A percentile compares a stretch with the other conserved stretches of the same genome.
phyloP scores from a whole-genome alignment of 768 basidiomycete species.

The Plicaturopsis crispa region DNA sequence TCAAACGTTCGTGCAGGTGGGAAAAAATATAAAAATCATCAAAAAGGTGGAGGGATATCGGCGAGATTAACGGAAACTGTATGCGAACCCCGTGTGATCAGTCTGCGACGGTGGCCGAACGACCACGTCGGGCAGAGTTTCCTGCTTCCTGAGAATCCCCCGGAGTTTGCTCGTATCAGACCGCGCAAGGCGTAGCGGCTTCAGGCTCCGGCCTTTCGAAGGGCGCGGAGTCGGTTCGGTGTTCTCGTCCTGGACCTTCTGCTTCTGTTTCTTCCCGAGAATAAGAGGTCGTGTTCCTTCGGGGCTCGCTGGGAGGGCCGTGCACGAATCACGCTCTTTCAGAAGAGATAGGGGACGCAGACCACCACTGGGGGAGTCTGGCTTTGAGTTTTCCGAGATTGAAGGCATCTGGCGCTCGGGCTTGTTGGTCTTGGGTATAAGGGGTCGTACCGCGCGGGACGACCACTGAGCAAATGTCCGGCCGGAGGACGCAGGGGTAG shows the following conservation, averaged over 20 bases:
- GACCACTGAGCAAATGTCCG: slow-evolving; percentile 40
- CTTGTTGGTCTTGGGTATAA: slow-evolving; percentile 46
- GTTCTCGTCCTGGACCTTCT: slow-evolving; percentile 26
- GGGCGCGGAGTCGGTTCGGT: slow-evolving; percentile 17
- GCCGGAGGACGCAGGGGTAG: slow-evolving; percentile 27
- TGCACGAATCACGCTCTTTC: slow-evolving; percentile 48
- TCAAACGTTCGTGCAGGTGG: too few relatives aligned
- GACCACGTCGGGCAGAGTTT: slow-evolving; percentile 53
- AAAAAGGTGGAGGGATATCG: too few relatives aligned
- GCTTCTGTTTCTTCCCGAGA: slow-evolving; percentile 48
- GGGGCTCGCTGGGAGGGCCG: slow-evolving; percentile 17
- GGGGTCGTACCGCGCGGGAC: slow-evolving; percentile 41
- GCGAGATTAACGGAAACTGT: slow-evolving; percentile 37
- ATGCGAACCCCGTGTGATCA: slow-evolving; percentile 35
- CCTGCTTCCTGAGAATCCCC: slow-evolving; percentile 44
- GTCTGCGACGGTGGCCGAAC: slow-evolving; percentile 51
- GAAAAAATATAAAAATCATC: too few relatives aligned
- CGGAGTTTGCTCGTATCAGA: slow-evolving; percentile 60
- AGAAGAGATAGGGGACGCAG: slow-evolving; percentile 59
- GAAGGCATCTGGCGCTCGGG: slow-evolving; percentile 34
- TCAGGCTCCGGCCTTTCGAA: slow-evolving; percentile 40
- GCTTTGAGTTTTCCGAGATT: slow-evolving; percentile 17
- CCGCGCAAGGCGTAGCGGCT: slow-evolving; percentile 50
- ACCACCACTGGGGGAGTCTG: slow-evolving; percentile 34
- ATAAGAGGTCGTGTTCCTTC: slow-evolving; percentile 45